These are phyloP conservation scores for Russula sp. DNA, from an alignment of 768 basidiomycete species.

Conservation along the genomic window DNA sequence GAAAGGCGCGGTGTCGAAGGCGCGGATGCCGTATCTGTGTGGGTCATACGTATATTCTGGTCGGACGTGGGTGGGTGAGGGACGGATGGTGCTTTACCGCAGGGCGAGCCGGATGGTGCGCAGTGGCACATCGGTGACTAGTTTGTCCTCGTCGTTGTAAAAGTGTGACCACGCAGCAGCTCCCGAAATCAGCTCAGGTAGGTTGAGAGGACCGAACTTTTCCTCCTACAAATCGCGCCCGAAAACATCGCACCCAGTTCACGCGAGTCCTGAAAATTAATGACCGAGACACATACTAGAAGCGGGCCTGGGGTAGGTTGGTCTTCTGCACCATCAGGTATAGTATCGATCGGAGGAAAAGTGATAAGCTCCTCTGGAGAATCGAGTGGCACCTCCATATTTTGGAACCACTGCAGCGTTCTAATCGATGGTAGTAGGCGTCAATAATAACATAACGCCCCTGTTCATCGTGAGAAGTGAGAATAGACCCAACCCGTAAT, in stretches of 20 bases:
- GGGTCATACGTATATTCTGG: too few species aligned
- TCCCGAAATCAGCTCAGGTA: slow-evolving; percentile 59
- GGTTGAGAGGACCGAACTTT: slow-evolving; percentile 31
- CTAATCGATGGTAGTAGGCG: too few species aligned
- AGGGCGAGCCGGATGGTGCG: slow-evolving; percentile 69
- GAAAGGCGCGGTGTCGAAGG: slow-evolving; percentile 78
- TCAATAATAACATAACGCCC: background rate
- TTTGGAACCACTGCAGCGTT: background rate
- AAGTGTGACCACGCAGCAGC: slow-evolving; percentile 61
- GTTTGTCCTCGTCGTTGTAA: slow-evolving; percentile 58
- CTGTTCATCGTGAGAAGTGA: too few species aligned
- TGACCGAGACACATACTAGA: slow-evolving; percentile 31
- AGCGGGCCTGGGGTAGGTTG: slow-evolving; percentile 31
- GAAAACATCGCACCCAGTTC: background rate
- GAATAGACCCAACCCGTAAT: background rate
- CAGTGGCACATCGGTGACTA: slow-evolving; percentile 52
- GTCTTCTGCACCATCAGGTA: slow-evolving; percentile 41
- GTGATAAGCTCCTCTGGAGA: slow-evolving; percentile 37
- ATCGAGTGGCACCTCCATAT: slow-evolving; percentile 39
- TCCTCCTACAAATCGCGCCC: slow-evolving; percentile 26
- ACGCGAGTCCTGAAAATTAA: background rate
- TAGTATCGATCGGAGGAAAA: slow-evolving; percentile 36
- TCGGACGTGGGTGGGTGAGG: slow-evolving; percentile 9
- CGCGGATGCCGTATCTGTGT: slow-evolving; percentile 67
- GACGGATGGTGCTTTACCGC: slow-evolving; percentile 39